Evolutionary conservation across 164 flowering plant genomes (phyloP).

Genomic region (Vitis rupestris): DNA sequence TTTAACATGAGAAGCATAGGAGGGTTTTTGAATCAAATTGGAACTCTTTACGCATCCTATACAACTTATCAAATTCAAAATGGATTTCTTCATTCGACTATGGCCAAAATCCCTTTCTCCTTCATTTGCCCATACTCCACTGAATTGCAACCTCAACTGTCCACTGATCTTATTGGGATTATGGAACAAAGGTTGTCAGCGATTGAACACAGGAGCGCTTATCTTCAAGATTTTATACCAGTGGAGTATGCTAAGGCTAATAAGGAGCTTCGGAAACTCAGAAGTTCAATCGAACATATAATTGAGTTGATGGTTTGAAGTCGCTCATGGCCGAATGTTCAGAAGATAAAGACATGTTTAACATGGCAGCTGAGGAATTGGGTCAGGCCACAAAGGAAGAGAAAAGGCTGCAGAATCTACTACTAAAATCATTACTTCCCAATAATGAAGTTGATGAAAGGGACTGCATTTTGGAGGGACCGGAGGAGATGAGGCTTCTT

Average conservation of each 20-base stretch:
- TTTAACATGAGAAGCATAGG: neutral
- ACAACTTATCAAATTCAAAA: neutral
- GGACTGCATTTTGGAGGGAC: slow-evolving; percentile 92
- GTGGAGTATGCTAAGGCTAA: slow-evolving; percentile 75
- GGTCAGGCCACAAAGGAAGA: slow-evolving; percentile 62
- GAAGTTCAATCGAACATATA: slow-evolving; percentile 61
- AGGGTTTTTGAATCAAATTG: neutral
- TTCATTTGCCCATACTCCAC: neutral
- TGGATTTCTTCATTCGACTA: neutral
- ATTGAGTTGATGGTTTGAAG: slow-evolving; percentile 57
- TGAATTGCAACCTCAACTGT: slow-evolving; percentile 46
- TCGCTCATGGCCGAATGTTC: slow-evolving; percentile 56
- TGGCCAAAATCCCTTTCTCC: neutral
- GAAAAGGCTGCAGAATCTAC: slow-evolving; percentile 54
- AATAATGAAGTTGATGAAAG: slow-evolving; percentile 98
- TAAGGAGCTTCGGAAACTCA: slow-evolving; percentile 79
- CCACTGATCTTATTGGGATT: slow-evolving; percentile 55
- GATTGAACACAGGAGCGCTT: slow-evolving; percentile 55
- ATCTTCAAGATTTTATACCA: slow-evolving; percentile 55
- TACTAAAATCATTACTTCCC: slow-evolving; percentile 79
- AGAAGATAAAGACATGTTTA: slow-evolving; percentile 80
- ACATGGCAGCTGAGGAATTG: slow-evolving; percentile 74
- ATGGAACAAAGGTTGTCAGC: slow-evolving; percentile 72
- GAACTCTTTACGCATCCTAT: neutral
- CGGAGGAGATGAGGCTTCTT: slow-evolving; percentile 99